A percentile compares a stretch with the other conserved stretches of the same genome.
Conservation (phyloP, 352 stramenopile species). For the Plasmopara muralis region DNA sequence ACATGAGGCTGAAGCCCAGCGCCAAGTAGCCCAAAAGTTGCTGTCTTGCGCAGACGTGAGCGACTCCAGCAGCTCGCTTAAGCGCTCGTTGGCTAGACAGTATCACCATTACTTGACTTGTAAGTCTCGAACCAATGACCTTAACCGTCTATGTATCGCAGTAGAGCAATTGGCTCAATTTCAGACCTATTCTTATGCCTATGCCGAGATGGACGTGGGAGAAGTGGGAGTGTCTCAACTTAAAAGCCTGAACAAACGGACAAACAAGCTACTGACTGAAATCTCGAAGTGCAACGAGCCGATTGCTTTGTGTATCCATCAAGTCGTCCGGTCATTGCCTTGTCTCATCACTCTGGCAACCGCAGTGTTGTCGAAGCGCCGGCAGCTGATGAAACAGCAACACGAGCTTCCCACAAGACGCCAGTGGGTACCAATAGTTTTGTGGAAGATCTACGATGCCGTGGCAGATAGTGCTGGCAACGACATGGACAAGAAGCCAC, state of each 20-base stretch:
- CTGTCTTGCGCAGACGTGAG: background rate
- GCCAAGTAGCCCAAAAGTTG: background rate
- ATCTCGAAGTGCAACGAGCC: background rate
- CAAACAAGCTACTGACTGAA: background rate
- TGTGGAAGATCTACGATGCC: conserved; percentile 29
- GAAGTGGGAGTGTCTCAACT: background rate
- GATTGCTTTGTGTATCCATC: background rate
- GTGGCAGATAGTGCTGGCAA: background rate
- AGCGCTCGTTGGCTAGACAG: background rate
- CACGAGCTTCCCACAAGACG: conserved; percentile 19
- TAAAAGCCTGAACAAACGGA: background rate
- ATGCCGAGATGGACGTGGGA: background rate
- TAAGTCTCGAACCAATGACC: background rate
- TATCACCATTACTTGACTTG: background rate
- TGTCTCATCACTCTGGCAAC: conserved; percentile 7
- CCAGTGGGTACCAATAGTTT: conserved; percentile 31
- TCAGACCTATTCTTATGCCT: background rate
- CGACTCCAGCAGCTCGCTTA: background rate
- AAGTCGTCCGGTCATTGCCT: conserved; percentile 3
- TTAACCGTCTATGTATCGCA: background rate
- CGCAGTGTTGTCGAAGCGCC: background rate
- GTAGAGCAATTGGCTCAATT: background rate
- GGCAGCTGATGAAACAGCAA: conserved; percentile 9
- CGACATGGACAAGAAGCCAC: conserved; percentile 6
- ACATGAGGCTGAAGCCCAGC: background rate